phyloP scores from a whole-genome alignment of 306 rosid species.

The Quercus agrifolia region DNA sequence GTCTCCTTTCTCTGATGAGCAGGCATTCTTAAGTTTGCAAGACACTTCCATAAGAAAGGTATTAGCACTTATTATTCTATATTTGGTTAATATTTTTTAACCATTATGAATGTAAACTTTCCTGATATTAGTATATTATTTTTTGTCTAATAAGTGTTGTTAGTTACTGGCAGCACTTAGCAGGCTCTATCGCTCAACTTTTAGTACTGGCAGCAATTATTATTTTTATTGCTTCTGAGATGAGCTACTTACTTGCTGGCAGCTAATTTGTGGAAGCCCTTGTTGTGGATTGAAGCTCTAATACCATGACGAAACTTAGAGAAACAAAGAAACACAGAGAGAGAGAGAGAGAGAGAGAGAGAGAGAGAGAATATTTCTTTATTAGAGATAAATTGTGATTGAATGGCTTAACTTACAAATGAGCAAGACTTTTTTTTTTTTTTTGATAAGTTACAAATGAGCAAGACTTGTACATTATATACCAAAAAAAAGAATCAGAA shows the following conservation, averaged over 20 bases:
- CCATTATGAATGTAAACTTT: not conserved
- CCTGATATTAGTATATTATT: not conserved
- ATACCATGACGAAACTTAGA: too few species aligned
- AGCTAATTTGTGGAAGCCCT: not conserved
- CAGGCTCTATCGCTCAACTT: not conserved
- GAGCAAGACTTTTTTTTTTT: too few species aligned
- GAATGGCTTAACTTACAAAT: too few species aligned
- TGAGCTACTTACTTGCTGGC: not conserved
- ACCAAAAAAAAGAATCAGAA: too few species aligned
- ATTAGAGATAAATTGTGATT: too few species aligned
- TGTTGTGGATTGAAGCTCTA: too few species aligned
- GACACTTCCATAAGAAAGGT: conserved; percentile 74
- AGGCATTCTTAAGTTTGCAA: conserved; percentile 52
- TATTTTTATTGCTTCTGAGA: not conserved
- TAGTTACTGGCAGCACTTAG: not conserved
- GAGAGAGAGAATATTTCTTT: too few species aligned
- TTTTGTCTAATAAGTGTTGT: not conserved
- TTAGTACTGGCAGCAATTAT: not conserved
- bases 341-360: too few species aligned
- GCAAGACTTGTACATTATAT: too few species aligned
- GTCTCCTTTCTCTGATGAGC: conserved; percentile 74
- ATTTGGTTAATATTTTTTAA: not conserved
- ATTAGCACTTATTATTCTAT: conserved; percentile 11
- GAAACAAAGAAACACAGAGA: too few species aligned
- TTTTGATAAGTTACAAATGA: too few species aligned